Evolutionary conservation across 176 grass and related monocot genomes (phyloP).

Genomic region (Rhipidocladum racemiflorum): DNA sequence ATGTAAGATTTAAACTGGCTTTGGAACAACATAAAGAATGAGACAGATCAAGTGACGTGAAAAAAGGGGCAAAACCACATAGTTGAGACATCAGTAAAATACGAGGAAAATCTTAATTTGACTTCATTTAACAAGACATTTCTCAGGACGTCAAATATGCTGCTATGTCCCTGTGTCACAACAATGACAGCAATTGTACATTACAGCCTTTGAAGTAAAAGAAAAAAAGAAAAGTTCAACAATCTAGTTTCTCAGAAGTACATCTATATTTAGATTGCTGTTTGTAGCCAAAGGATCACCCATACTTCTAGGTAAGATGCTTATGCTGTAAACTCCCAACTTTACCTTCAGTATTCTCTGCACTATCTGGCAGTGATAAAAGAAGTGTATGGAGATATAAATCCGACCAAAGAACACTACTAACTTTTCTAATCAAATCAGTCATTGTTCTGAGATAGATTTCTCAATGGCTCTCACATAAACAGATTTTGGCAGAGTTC

Average conservation of each 20-base stretch:
- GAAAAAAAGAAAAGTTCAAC: slow-evolving; percentile 9
- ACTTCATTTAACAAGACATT: slow-evolving; percentile 21
- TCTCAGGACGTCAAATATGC: slow-evolving; percentile 29
- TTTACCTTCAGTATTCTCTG: slow-evolving; percentile 28
- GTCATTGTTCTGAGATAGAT: slow-evolving; percentile 58
- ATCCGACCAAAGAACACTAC: slow-evolving; percentile 15
- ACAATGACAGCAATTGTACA: slow-evolving; percentile 13
- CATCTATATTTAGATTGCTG: slow-evolving; percentile 38
- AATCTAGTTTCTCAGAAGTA: slow-evolving; percentile 10
- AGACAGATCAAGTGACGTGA: not conserved
- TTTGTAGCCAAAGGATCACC: slow-evolving; percentile 19
- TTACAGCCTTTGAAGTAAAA: slow-evolving; percentile 24
- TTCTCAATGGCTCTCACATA: slow-evolving; percentile 88
- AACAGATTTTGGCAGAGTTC: slow-evolving; percentile 72
- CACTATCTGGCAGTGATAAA: slow-evolving; percentile 4
- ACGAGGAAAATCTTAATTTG: slow-evolving; percentile 8
- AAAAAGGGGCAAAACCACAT: not conserved
- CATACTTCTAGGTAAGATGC: slow-evolving; percentile 6
- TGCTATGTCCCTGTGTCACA: slow-evolving; percentile 28
- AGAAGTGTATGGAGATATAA: slow-evolving; percentile 16
- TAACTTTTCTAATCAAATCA: not conserved
- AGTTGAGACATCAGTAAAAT: not conserved
- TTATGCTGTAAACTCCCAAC: slow-evolving; percentile 10
- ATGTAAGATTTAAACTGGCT: not conserved
- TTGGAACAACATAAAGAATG: not conserved